These are phyloP conservation scores for Flaveria floridana DNA, from an alignment of 140 eudicot genomes.

Conservation along the genomic window DNA sequence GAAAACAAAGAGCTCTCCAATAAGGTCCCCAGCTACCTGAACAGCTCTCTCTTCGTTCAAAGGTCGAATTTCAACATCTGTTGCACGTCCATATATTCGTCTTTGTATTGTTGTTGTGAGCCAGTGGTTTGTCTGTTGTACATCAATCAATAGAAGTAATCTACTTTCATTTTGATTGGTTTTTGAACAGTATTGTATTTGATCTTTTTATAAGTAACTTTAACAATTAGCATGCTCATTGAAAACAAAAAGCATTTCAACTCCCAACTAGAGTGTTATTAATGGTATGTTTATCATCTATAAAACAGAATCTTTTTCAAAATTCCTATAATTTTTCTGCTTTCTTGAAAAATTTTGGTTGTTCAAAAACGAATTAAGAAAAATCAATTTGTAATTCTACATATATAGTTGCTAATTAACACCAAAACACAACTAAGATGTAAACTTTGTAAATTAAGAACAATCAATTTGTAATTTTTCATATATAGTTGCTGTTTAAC, in stretches of 20 bases:
- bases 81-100: slow-evolving; percentile 71
- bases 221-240: background rate
- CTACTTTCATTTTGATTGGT: background rate
- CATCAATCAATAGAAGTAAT: background rate
- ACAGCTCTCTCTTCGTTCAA: slow-evolving; percentile 89
- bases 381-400: too few species aligned
- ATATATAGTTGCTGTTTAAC: too few species aligned
- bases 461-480: background rate
- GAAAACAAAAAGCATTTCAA: background rate
- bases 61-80: slow-evolving; percentile 79
- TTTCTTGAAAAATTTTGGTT: too few species aligned
- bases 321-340: too few species aligned
- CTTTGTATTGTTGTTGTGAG: slow-evolving; percentile 78
- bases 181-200: background rate
- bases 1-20: slow-evolving; percentile 81
- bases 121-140: slow-evolving; percentile 67
- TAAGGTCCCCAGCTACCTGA: slow-evolving; percentile 77
- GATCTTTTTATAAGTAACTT: background rate
- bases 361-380: too few species aligned
- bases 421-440: too few species aligned
- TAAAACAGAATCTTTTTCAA: background rate
- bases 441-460: background rate
- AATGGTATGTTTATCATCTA: background rate
- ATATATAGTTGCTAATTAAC: too few species aligned
- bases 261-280: background rate